phyloP scores from a whole-genome alignment of 2,329 filamentous ascomycete genomes.

The Aureobasidium sp. region DNA sequence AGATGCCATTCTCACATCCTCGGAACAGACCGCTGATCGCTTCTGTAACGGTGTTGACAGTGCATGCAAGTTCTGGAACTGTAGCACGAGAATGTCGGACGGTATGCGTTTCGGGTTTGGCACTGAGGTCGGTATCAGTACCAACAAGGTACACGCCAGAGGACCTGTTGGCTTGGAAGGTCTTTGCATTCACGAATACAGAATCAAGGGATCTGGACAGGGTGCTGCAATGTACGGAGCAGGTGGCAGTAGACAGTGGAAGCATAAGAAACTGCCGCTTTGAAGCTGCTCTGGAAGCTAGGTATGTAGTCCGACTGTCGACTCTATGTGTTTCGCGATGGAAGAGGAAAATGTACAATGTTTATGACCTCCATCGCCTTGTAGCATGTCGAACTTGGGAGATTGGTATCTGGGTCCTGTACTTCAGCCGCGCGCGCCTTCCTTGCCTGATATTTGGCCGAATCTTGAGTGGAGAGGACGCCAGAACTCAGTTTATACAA shows the following conservation, averaged over 20 bases:
- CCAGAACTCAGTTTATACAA: background rate
- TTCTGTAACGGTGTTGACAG: slow-evolving; percentile 86
- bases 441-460: background rate
- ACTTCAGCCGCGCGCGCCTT: background rate
- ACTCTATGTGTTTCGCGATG: too few relatives aligned
- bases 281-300: background rate
- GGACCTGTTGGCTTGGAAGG: slow-evolving; percentile 92
- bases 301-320: too few relatives aligned
- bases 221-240: slow-evolving; percentile 64
- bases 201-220: slow-evolving; percentile 76
- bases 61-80: slow-evolving; percentile 94
- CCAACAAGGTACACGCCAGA: slow-evolving; percentile 93
- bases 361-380: background rate
- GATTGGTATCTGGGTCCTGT: background rate
- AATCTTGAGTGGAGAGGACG: background rate
- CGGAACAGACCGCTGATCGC: slow-evolving; percentile 57
- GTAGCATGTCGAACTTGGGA: too few relatives aligned
- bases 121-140: slow-evolving; percentile 96
- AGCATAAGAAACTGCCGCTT: slow-evolving; percentile 44
- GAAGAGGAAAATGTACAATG: background rate
- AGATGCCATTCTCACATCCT: slow-evolving; percentile 75
- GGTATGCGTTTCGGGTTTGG: slow-evolving; percentile 97
- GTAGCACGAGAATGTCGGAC: slow-evolving; percentile 87
- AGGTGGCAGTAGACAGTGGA: slow-evolving; percentile 47
- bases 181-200: slow-evolving; percentile 95